Conservation (phyloP, 2,329 filamentous ascomycete species). For the Epichloe hybrida region DNA sequence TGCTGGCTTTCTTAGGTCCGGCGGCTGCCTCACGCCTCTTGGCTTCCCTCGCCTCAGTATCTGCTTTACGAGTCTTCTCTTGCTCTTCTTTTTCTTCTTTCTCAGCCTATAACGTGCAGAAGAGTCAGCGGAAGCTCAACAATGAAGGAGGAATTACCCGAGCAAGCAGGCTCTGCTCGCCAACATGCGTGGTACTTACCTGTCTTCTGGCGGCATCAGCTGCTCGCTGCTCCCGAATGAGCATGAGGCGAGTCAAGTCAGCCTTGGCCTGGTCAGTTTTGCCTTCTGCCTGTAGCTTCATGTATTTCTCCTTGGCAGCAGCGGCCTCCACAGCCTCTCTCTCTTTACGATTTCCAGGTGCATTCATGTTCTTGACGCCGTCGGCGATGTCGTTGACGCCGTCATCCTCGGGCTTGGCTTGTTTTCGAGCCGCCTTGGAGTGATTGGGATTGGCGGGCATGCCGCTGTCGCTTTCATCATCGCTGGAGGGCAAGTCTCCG, state of each 20-base stretch:
- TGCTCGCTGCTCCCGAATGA: constrained; percentile 77
- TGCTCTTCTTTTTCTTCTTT: constrained; percentile 41
- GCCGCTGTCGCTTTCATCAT: constrained; percentile 46
- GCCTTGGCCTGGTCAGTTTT: constrained; percentile 94
- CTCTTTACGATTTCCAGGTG: constrained; percentile 37
- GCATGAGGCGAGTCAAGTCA: constrained; percentile 68
- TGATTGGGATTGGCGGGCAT: constrained; percentile 91
- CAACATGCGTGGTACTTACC: constrained; percentile 28
- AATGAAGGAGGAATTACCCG: not conserved
- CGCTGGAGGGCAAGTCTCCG: constrained; percentile 72
- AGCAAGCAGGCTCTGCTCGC: not conserved
- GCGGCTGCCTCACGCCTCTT: constrained; percentile 41
- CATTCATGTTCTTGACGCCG: constrained; percentile 40
- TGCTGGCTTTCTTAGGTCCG: constrained; percentile 34
- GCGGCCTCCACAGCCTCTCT: constrained; percentile 70
- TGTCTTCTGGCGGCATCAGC: constrained; percentile 72
- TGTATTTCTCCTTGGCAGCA: constrained; percentile 78
- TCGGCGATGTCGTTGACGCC: constrained; percentile 37
- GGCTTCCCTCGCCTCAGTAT: constrained; percentile 42
- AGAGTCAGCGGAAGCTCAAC: constrained; percentile 11
- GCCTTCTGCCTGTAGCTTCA: constrained; percentile 83
- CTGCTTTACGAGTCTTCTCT: constrained; percentile 33
- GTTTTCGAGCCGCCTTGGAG: constrained; percentile 56
- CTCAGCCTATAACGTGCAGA: constrained; percentile 31
- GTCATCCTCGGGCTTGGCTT: constrained; percentile 27